A percentile compares a stretch with the other conserved stretches of the same genome.
Conservation (phyloP, 768 basidiomycete genomes). For the Kwoniella heveanensis region DNA sequence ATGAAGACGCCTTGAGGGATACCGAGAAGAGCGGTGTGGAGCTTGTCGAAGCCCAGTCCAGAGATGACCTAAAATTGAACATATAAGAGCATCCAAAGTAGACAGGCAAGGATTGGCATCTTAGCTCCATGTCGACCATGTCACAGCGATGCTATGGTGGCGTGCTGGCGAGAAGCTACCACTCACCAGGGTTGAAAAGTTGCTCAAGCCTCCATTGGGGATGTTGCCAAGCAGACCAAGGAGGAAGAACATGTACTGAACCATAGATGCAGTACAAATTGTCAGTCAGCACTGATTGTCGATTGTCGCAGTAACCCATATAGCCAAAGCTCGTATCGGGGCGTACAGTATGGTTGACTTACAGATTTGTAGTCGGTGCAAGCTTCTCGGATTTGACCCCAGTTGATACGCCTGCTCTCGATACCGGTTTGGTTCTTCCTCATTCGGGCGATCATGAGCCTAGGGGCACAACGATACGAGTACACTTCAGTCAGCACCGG, state of each 20-base stretch:
- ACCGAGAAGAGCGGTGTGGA: conserved; percentile 54
- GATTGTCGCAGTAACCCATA: too few species aligned
- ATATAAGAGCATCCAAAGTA: too few species aligned
- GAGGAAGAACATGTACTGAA: conserved; percentile 48
- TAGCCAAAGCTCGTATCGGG: too few species aligned
- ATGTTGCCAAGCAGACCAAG: conserved; percentile 53
- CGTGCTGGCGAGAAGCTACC: neutral
- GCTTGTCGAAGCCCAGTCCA: conserved; percentile 49
- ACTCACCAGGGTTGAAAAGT: conserved; percentile 30
- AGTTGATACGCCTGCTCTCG: conserved; percentile 51
- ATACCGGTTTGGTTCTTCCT: conserved; percentile 56
- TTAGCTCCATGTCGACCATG: too few species aligned
- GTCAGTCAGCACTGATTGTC: neutral
- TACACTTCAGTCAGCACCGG: too few species aligned
- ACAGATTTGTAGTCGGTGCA: conserved; percentile 52
- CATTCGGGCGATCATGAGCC: conserved; percentile 54
- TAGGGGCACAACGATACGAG: too few species aligned
- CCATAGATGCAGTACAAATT: too few species aligned
- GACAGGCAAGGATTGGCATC: too few species aligned
- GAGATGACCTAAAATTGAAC: conserved; percentile 45
- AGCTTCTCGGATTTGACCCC: conserved; percentile 52
- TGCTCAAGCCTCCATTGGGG: conserved; percentile 53
- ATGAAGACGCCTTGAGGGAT: conserved; percentile 56
- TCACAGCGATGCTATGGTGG: too few species aligned
- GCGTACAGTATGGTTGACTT: neutral